Conservation (phyloP, 2,329 filamentous ascomycete genomes). For the Gaeumannomyces tritici region DNA sequence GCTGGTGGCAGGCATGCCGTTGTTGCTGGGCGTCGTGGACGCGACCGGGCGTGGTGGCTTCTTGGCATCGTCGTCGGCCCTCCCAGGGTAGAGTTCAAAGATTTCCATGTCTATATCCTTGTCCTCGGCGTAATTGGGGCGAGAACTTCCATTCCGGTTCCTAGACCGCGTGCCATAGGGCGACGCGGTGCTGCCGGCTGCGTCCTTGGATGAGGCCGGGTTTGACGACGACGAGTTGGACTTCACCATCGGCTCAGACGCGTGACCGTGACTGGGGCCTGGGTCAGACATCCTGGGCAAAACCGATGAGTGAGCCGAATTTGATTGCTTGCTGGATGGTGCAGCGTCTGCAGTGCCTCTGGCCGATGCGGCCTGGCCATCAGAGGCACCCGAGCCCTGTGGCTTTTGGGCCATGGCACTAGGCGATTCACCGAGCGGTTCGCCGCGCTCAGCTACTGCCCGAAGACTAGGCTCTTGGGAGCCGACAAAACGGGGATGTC, state of each 20-base stretch:
- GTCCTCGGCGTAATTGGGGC: conserved; percentile 93
- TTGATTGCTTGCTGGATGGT: conserved; percentile 15
- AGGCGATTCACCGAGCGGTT: background rate
- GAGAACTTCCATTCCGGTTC: conserved; percentile 69
- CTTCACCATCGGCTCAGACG: conserved; percentile 36
- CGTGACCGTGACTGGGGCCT: conserved; percentile 10
- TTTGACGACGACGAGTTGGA: conserved; percentile 35
- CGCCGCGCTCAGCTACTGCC: background rate
- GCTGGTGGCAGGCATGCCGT: background rate
- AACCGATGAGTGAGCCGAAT: conserved; percentile 15
- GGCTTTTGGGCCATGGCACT: conserved; percentile 28
- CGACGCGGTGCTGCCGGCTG: conserved; percentile 43
- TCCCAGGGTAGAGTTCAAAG: conserved; percentile 57
- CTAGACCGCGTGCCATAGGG: conserved; percentile 91
- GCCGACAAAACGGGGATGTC: background rate
- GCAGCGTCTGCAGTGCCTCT: conserved; percentile 16
- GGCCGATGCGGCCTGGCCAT: conserved; percentile 16
- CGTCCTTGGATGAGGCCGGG: conserved; percentile 33
- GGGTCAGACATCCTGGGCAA: conserved; percentile 22
- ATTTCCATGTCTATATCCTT: conserved; percentile 79
- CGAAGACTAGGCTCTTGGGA: background rate
- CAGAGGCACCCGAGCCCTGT: conserved; percentile 16
- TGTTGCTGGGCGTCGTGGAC: conserved; percentile 16
- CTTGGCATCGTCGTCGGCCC: conserved; percentile 47
- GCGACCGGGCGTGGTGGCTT: conserved; percentile 37